Evolutionary conservation across 164 flowering plant species (phyloP).

Genomic region (Berberis thunbergii): DNA sequence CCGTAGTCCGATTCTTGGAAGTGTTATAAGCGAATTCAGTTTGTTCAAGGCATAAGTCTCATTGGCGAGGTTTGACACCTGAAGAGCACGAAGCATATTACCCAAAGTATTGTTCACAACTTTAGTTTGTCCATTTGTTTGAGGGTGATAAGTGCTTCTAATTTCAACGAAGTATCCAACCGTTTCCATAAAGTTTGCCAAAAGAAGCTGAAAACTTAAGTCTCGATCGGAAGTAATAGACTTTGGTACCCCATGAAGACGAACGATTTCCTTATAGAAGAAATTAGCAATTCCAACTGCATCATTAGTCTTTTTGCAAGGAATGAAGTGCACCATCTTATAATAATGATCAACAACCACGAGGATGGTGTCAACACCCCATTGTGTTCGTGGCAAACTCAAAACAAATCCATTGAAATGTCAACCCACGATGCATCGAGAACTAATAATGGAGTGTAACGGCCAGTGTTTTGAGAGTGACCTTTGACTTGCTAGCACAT

Average conservation of each 20-base stretch:
- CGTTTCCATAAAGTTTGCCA: not conserved
- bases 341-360: conserved; percentile 1
- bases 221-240: conserved; percentile 1
- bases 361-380: not conserved
- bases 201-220: not conserved
- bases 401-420: conserved; percentile 1
- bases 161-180: not conserved
- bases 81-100: not conserved
- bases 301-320: not conserved
- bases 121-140: not conserved
- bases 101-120: not conserved
- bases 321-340: conserved; percentile 2
- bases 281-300: not conserved
- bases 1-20: not conserved
- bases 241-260: not conserved
- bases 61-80: not conserved
- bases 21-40: not conserved
- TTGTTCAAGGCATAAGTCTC: not conserved
- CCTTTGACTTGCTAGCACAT: not conserved
- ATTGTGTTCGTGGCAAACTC: not conserved
- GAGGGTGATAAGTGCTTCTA: not conserved
- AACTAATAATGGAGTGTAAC: not conserved
- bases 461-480: not conserved
- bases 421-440: not conserved
- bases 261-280: not conserved